phyloP scores from a whole-genome alignment of 495 filamentous ascomycete species.

The Penicillium silybi region DNA sequence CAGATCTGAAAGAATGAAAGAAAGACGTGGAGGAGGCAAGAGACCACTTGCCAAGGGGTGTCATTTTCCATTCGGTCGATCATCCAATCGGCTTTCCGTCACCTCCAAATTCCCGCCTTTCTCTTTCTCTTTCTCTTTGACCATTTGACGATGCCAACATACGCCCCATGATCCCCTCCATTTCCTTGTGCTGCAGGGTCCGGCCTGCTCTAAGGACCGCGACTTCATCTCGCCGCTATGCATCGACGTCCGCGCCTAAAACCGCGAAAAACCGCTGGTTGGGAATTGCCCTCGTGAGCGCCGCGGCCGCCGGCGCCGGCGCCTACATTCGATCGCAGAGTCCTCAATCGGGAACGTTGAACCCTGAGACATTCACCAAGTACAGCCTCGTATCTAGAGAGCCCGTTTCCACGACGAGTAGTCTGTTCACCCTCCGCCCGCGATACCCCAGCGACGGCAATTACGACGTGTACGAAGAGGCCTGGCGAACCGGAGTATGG shows the following conservation, averaged over 20 bases:
- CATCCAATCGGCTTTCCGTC: constrained; percentile 28
- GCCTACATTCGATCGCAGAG: constrained; percentile 33
- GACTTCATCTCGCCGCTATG: constrained; percentile 17
- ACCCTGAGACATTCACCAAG: constrained; percentile 59
- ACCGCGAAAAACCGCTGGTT: constrained; percentile 34
- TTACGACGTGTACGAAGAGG: constrained; percentile 42
- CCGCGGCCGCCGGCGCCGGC: constrained; percentile 34
- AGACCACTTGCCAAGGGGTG: constrained; percentile 11
- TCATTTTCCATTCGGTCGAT: constrained; percentile 16
- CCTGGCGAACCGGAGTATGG: constrained; percentile 65
- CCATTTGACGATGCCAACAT: background rate
- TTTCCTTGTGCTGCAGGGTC: constrained; percentile 12
- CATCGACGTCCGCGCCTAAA: constrained; percentile 18
- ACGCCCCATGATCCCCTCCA: constrained; percentile 28
- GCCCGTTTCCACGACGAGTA: constrained; percentile 67
- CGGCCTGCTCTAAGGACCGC: constrained; percentile 7
- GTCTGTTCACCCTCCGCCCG: constrained; percentile 67
- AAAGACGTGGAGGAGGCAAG: constrained; percentile 1
- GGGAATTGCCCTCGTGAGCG: constrained; percentile 31
- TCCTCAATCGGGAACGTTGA: constrained; percentile 26
- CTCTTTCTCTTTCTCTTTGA: constrained; percentile 5
- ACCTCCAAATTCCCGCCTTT: constrained; percentile 17
- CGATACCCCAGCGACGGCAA: constrained; percentile 35
- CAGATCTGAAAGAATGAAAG: constrained; percentile 1
- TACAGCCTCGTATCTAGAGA: constrained; percentile 64